phyloP scores from a whole-genome alignment of 2,329 filamentous ascomycete genomes.

The Colletotrichum echinochloae region DNA sequence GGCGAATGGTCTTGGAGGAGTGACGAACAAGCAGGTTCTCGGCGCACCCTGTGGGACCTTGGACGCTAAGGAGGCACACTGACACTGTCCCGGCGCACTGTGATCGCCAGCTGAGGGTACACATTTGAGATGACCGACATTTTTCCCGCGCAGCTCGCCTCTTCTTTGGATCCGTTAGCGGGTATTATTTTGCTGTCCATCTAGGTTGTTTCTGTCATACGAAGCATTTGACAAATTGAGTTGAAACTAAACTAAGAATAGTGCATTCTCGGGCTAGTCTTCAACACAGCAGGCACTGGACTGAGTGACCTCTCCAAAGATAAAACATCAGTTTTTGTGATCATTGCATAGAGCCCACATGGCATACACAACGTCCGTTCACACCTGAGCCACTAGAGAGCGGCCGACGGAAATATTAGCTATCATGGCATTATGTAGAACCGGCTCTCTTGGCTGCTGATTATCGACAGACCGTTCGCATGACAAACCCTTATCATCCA shows the following conservation, averaged over 20 bases:
- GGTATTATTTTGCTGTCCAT: neutral
- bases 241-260: neutral
- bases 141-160: neutral
- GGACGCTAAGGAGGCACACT: neutral
- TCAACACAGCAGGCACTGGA: neutral
- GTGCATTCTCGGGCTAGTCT: neutral
- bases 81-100: conserved; percentile 26
- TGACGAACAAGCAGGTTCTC: neutral
- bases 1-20: neutral
- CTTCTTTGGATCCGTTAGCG: neutral
- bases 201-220: neutral
- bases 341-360: neutral
- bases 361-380: neutral
- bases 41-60: neutral
- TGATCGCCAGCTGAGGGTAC: neutral
- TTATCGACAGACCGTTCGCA: no score
- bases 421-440: neutral
- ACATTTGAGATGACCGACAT: neutral
- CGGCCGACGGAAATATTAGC: neutral
- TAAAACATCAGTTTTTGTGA: neutral
- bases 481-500: neutral
- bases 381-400: neutral
- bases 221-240: no score
- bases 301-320: neutral
- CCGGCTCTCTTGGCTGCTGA: neutral